A percentile compares a stretch with the other conserved stretches of the same genome.
phyloP scores from a whole-genome alignment of 225 moss, liverwort and hornwort species.

The Antitrichia curtipendula region DNA sequence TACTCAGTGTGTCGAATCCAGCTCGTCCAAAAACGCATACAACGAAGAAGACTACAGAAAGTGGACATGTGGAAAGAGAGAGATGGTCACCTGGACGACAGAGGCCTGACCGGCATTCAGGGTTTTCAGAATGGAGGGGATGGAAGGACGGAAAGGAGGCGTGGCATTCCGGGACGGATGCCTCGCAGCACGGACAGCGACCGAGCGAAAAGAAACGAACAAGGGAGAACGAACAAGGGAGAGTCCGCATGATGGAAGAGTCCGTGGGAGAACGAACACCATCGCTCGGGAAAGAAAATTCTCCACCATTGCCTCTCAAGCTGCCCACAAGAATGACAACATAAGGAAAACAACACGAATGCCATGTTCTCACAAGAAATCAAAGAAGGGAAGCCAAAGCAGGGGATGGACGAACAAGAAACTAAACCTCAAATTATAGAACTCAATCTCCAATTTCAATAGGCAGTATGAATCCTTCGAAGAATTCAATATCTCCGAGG shows the following conservation, averaged over 20 bases:
- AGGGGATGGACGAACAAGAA: background rate
- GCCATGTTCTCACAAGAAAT: background rate
- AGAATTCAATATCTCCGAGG: background rate
- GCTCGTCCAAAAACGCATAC: background rate
- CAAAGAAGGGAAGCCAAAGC: background rate
- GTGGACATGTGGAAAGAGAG: background rate
- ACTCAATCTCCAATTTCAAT: background rate
- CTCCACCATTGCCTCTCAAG: background rate
- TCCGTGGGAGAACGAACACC: background rate
- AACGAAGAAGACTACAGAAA: background rate
- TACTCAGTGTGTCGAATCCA: background rate
- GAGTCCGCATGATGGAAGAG: background rate
- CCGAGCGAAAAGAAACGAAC: background rate
- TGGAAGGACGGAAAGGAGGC: constrained; percentile 4
- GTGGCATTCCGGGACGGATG: background rate
- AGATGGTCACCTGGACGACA: constrained; percentile 21
- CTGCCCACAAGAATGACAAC: background rate
- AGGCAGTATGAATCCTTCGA: background rate
- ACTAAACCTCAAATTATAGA: background rate
- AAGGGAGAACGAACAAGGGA: background rate
- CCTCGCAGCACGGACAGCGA: constrained; percentile 6
- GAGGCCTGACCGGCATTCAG: constrained; percentile 11
- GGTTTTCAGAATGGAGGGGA: constrained; percentile 8
- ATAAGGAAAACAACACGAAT: background rate
- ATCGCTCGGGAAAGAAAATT: background rate